Base-by-base conservation (phyloP, 139 green algal genomes). In the Chlamydomonas schloesseri region DNA sequence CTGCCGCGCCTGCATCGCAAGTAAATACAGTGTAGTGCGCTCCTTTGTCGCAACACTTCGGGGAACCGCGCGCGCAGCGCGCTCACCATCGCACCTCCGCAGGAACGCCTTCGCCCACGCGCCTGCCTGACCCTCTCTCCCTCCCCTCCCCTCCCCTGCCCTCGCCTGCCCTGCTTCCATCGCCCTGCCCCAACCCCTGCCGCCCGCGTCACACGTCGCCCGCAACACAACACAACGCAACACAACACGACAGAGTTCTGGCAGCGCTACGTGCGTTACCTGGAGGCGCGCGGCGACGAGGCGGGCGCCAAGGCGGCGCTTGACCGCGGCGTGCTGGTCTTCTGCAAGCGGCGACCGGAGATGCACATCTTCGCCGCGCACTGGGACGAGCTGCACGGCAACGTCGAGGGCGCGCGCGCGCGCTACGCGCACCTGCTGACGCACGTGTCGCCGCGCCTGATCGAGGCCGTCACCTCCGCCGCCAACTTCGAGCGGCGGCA, bases 401-500 rank as follows among this genome's bases (percentile, higher is more conserved):
- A 95, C 57, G 67, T 93, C 17, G 91, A 92, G 31, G 89, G 74
- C 28, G 94, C 95, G 1, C 81, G 90, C 9, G 72, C 29, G 18
- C 68, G 64, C 3, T 94, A 90, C 87, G 78, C 84, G 68, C 78
- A 88, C 9, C 73, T 96, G 65, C 67, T 91, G 36, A 81, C 24
- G 6, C 58, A 75, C 31, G 50, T 97, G 57, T 88, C 93, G 46
- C 94, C 94, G 5, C 87, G 90, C 26, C 81, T 96, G 70, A 57
- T 97, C 37, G 77, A 93, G 55, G 90, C 86, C 6, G 87, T 96
- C 10, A 77, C 92, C 0, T 87, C 90, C 33, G 76, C 83, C 18
- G 95, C 93, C 58, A 95, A 96, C 87, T 96, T 96, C 88, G 93
- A 97, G 90, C 85, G 89, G 47, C 92, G 95, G 3, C 89, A 92